Evolutionary conservation across 306 rosid species (phyloP).

Genomic region (Cucurbita ficifolia): DNA sequence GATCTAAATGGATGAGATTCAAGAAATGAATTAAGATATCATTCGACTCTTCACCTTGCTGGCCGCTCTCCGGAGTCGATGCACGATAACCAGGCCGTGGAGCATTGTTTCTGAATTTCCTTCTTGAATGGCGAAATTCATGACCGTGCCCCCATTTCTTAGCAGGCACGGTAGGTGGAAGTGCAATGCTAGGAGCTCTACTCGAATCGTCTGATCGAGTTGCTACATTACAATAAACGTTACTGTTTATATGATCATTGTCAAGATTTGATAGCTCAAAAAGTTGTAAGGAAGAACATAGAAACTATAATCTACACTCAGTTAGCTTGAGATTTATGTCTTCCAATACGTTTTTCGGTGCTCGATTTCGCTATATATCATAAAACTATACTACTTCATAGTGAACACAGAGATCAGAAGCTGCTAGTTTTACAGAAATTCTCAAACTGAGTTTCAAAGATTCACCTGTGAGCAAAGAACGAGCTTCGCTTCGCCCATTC

Average conservation of each 20-base stretch:
- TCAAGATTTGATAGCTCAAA: neutral
- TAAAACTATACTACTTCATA: neutral
- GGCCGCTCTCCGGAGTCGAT: constrained; percentile 30
- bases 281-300: constrained; percentile 5
- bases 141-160: constrained; percentile 30
- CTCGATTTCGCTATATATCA: neutral
- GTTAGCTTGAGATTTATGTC: neutral
- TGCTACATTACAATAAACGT: constrained; percentile 17
- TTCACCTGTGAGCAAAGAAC: constrained; percentile 6
- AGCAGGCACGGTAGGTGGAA: constrained; percentile 38
- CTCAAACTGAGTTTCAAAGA: neutral
- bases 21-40: neutral
- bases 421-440: neutral
- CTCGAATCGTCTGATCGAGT: constrained; percentile 15
- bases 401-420: neutral
- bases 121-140: constrained; percentile 22
- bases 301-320: neutral
- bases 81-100: constrained; percentile 22
- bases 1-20: neutral
- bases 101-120: constrained; percentile 22
- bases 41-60: constrained; percentile 39
- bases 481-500: neutral
- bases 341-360: neutral
- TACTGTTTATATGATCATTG: neutral
- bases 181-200: constrained; percentile 31